Conservation (phyloP, 345 rosid species). For the Corchorus capsularis region DNA sequence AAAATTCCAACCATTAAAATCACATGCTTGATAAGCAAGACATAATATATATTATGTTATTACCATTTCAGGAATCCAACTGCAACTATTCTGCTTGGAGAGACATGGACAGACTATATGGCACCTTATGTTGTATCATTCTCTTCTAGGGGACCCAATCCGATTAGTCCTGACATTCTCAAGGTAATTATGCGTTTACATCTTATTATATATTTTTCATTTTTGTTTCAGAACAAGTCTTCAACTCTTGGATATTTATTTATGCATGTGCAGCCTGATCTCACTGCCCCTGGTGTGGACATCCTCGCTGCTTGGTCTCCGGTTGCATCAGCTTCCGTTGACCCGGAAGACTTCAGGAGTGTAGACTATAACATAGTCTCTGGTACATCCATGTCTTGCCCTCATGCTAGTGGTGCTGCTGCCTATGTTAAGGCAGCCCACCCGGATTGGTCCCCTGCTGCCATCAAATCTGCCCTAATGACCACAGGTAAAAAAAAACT, state of each 20-base stretch:
- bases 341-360: neutral
- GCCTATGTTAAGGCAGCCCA: conserved; percentile 24
- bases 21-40: neutral
- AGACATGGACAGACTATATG: conserved; percentile 19
- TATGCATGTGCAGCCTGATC: conserved; percentile 35
- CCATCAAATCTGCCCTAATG: conserved; percentile 21
- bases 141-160: conserved; percentile 41
- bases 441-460: conserved; percentile 24
- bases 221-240: neutral
- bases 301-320: conserved; percentile 39
- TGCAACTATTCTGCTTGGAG: conserved; percentile 33
- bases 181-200: conserved; percentile 20
- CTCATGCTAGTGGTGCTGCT: conserved; percentile 22
- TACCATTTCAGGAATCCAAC: conserved; percentile 25
- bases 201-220: neutral
- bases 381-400: conserved; percentile 30
- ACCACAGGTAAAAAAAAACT: conserved; percentile 6
- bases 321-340: conserved; percentile 8
- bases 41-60: neutral
- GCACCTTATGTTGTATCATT: conserved; percentile 33
- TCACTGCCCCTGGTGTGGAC: conserved; percentile 43
- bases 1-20: too few species aligned
- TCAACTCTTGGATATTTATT: neutral
- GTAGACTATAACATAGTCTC: conserved; percentile 27
- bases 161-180: conserved; percentile 32